Evolutionary conservation across 805 yeast genomes (phyloP).

Genomic region (Schizosaccharomyces osmophilus): DNA sequence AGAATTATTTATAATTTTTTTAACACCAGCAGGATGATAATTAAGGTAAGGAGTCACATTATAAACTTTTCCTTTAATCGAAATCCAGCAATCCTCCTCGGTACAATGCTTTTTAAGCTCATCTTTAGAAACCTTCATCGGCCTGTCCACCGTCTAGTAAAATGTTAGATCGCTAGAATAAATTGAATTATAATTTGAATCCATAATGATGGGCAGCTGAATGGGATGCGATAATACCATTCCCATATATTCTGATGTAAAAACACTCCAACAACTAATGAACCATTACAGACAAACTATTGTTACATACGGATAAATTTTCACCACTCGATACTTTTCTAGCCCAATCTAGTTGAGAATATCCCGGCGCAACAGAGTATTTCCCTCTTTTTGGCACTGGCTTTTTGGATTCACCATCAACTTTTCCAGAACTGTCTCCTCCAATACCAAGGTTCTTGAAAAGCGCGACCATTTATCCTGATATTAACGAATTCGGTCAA

Average conservation of each 20-base stretch:
- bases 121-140: conserved; percentile 14
- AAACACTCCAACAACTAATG: background rate
- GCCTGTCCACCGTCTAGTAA: background rate
- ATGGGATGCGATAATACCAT: too few relatives aligned
- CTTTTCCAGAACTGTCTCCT: background rate
- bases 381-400: background rate
- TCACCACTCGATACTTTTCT: conserved; percentile 22
- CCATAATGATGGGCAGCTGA: background rate
- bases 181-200: background rate
- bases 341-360: conserved; percentile 75
- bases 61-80: conserved; percentile 42
- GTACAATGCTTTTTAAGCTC: conserved; percentile 25
- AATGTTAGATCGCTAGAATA: background rate
- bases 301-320: conserved; percentile 15
- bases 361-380: conserved; percentile 37
- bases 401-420: too few relatives aligned
- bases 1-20: conserved; percentile 44
- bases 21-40: conserved; percentile 44
- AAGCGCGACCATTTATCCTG: background rate
- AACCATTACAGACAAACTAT: background rate
- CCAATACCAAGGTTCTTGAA: background rate
- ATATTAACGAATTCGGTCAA: too few relatives aligned
- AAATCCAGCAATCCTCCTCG: conserved; percentile 49
- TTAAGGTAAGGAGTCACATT: conserved; percentile 30
- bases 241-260: too few relatives aligned